phyloP scores from a whole-genome alignment of 2,329 filamentous ascomycete species.

The Remersonia thermophila region DNA sequence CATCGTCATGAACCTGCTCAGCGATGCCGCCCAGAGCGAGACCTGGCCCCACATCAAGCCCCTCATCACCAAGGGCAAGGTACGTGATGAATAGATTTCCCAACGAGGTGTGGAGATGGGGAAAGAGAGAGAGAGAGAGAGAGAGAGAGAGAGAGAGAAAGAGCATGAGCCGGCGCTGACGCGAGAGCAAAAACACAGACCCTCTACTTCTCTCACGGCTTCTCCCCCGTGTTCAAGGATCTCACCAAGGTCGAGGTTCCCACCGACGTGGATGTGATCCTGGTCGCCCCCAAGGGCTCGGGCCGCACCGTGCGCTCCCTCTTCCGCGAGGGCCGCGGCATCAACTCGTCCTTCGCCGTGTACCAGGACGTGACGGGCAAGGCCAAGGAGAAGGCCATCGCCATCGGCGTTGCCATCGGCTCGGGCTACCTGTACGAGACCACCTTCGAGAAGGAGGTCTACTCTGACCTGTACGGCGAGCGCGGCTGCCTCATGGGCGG shows the following conservation, averaged over 20 bases:
- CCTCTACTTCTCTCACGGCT: constrained; percentile 99
- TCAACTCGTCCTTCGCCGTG: constrained; percentile 98
- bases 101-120: background rate
- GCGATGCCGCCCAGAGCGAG: constrained; percentile 94
- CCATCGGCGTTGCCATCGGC: constrained; percentile 92
- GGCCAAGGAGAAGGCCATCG: constrained; percentile 94
- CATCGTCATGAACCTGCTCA: constrained; percentile 98
- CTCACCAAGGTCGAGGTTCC: constrained; percentile 98
- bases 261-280: constrained; percentile 94
- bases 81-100: constrained; percentile 37
- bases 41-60: constrained; percentile 98
- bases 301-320: constrained; percentile 96
- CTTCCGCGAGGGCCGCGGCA: constrained; percentile 97
- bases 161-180: background rate
- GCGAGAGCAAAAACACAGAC: constrained; percentile 43
- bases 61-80: constrained; percentile 96
- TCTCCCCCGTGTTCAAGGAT: constrained; percentile 99
- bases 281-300: constrained; percentile 97
- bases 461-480: constrained; percentile 99
- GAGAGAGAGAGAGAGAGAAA: too few relatives aligned
- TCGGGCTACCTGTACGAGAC: constrained; percentile 99
- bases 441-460: constrained; percentile 99
- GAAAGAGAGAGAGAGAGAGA: background rate
- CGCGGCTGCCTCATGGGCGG: constrained; percentile 99
- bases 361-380: constrained; percentile 97